Evolutionary conservation across 2,329 filamentous ascomycete genomes (phyloP), one percentile per base, ranked within the genome.

Genomic region (Cyphellophora europaea): DNA sequence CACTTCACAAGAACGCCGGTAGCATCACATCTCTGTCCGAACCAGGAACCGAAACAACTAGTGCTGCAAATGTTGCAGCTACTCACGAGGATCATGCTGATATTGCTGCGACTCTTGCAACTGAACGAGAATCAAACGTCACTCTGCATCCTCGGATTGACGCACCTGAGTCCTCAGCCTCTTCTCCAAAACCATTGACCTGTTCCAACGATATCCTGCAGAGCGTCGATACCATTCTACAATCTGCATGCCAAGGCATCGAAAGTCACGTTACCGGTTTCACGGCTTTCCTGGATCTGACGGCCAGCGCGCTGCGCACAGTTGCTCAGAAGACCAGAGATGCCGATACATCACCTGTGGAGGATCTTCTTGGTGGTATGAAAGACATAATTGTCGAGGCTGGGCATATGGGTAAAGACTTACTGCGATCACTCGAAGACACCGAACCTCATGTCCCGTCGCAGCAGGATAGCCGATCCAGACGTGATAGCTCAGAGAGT

Each of bases 331-430:
- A 52, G 33, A 55, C 52, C n/a, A 51, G 55, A 15, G 51, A 57
- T 16, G 49, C 53, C 5, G 58, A 63, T 19, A 40, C 55, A 12
- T 54, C 54, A 28, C 49, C 56, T 10, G 51, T 59, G 14, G 56
- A 61, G 27, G 52, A 55, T 38, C 45, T 62, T 11, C 50, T 61
- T 5, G 50, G 55, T 19, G 52, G 55, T 16, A 49, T 68, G 21
- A 59, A 55, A 32, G 52, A 44, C 34, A 55, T 67, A 44, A 55
- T 61, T 3, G 47, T 50, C n/a, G 61, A 63, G 30, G 44, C 66
- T 29, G 57, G 59, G 30, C 49, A 40, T 29, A 30, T 48, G 25
- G 45, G 45, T 13, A 27, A 40, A 3, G 41, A 43, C 10, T 30
- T 45, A 14, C 33, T 44, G n/a, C 15, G 21, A n/a, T n/a, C n/a